phyloP scores from a whole-genome alignment of 768 basidiomycete species.

The Brasilioporus rufonigricans region DNA sequence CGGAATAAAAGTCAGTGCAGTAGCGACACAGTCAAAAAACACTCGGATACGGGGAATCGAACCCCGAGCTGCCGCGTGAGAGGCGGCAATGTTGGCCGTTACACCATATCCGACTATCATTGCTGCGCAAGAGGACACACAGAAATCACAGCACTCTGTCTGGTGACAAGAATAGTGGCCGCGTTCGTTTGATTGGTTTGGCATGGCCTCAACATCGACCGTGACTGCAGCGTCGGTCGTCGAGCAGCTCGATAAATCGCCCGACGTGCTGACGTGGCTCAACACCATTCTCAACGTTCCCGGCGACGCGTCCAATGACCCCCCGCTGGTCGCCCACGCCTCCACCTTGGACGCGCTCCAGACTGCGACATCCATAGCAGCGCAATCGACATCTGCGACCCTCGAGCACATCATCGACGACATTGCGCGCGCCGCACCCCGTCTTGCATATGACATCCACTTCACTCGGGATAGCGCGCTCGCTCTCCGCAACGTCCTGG shows the following conservation, averaged over 20 bases:
- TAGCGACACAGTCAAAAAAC: conserved; percentile 2
- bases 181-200: background rate
- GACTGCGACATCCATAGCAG: conserved; percentile 79
- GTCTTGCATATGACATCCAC: conserved; percentile 93
- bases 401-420: conserved; percentile 91
- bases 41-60: conserved; percentile 35
- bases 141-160: background rate
- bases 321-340: conserved; percentile 50
- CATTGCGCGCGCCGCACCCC: conserved; percentile 85
- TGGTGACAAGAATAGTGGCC: background rate
- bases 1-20: no score
- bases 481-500: conserved; percentile 66
- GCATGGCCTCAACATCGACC: conserved; percentile 25
- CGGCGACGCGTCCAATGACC: conserved; percentile 33
- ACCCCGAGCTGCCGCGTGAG: conserved; percentile 49
- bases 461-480: conserved; percentile 94
- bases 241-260: conserved; percentile 56
- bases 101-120: conserved; percentile 49
- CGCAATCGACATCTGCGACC: conserved; percentile 82
- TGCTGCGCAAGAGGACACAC: no score
- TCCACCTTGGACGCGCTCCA: conserved; percentile 72
- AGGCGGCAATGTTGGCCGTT: conserved; percentile 69
- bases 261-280: conserved; percentile 68
- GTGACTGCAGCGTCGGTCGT: conserved; percentile 41
- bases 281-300: conserved; percentile 54